Evolutionary conservation across 139 green algal genomes (phyloP), one percentile per base, ranked within the genome.

Genomic region (Spirogloea muscicola): DNA sequence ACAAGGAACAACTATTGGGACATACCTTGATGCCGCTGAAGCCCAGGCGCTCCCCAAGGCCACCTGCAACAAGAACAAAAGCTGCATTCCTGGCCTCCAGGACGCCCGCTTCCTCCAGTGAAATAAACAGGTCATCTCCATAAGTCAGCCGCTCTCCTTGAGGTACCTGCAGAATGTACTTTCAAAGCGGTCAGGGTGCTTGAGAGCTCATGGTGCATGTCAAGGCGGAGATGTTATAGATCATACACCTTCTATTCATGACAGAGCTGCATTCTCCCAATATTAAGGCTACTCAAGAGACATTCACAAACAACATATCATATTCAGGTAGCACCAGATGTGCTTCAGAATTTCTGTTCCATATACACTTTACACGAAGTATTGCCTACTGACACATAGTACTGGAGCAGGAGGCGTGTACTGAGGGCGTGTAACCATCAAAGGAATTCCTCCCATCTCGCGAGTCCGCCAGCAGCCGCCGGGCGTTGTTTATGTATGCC

Each of bases 61-160:
- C 94, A 0, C 94, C 94, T 27, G 94, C 94, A 69, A 98, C 94
- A 58, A 99, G 87, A 80, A 99, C 95, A 85, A 98, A 99, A 0
- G 88, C 93, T 0, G 89, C 75, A 7, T 71, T 46, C 3, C 1
- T 59, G 5, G 83, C 77, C 25, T 82, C 71, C 27, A 62, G 16
- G 36, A 88, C n/a, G 2, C 80, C 83, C 6, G 42, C 13, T 31
- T 61, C 42, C 76, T 98, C 91, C 21, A 91, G 74, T 38, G 87
- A 58, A 21, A 87, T 7, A 68, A 92, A 95, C 3, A 71, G 48
- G 0, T 64, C 6, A 43, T 76, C 85, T 46, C 82, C 92, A 83
- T 89, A 97, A 80, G 93, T 88, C 37, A 98, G 81, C 16, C 66
- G 78, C 58, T 87, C 85, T 3, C 94, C 94, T 1, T 89, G 62